Percentiles rank a stretch among this genome's conserved stretches.
phyloP scores from a whole-genome alignment of 2,329 filamentous ascomycete genomes.

The Stemphylium beticola region DNA sequence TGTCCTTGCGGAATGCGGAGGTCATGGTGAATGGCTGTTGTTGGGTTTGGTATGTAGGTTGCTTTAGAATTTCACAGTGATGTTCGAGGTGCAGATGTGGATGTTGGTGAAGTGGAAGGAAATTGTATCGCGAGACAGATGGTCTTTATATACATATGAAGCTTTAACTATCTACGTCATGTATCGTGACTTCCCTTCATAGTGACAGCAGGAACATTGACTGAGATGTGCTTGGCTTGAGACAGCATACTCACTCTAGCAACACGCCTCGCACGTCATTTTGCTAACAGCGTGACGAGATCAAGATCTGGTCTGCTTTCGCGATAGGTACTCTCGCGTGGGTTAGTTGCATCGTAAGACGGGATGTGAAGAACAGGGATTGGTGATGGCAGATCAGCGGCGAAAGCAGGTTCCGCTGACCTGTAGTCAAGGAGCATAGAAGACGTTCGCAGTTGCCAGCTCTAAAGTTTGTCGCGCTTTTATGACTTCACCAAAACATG shows the following conservation, averaged over 20 bases:
- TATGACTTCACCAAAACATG: not conserved
- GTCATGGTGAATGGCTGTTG: conserved; percentile 63
- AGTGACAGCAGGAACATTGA: conserved; percentile 13
- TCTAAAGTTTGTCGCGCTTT: too few species aligned
- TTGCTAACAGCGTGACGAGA: not conserved
- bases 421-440: not conserved
- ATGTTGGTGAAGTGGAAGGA: conserved; percentile 27
- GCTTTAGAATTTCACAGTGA: conserved; percentile 23
- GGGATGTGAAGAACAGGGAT: conserved; percentile 13
- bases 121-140: not conserved
- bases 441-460: too few species aligned
- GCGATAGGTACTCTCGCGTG: conserved; percentile 11
- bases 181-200: conserved; percentile 9
- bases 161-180: conserved; percentile 33
- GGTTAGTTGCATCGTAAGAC: conserved; percentile 8
- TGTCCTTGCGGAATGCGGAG: conserved; percentile 68
- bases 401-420: conserved; percentile 7
- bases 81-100: conserved; percentile 14
- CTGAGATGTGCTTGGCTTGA: conserved; percentile 12
- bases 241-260: conserved; percentile 3
- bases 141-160: conserved; percentile 30
- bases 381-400: conserved; percentile 2
- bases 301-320: conserved; percentile 1
- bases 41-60: conserved; percentile 23
- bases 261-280: conserved; percentile 6